A percentile compares a stretch with the other conserved stretches of the same genome.
phyloP scores from a whole-genome alignment of 169 alveolate genomes.

The Eimeria praecox region DNA sequence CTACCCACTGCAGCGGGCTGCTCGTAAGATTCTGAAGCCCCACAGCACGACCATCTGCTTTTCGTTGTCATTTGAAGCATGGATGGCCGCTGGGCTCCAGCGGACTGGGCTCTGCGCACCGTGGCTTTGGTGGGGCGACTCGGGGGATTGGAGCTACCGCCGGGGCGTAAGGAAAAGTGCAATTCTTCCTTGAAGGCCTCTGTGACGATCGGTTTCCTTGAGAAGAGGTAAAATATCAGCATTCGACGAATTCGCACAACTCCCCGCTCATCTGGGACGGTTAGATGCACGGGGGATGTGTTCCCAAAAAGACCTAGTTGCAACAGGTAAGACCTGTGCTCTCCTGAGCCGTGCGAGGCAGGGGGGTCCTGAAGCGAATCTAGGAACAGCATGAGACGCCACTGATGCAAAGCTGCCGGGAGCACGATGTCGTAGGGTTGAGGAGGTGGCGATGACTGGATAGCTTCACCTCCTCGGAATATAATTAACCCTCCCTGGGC shows the following conservation, averaged over 20 bases:
- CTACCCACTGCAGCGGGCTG: constrained; percentile 77
- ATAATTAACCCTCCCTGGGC: constrained; percentile 65
- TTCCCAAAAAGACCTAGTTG: constrained; percentile 55
- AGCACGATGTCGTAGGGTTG: constrained; percentile 45
- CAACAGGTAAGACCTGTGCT: constrained; percentile 12
- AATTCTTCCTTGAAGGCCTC: constrained; percentile 60
- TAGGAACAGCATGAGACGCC: constrained; percentile 84
- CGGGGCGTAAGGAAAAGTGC: constrained; percentile 41
- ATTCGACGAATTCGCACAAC: constrained; percentile 76
- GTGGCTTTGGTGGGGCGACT: background rate
- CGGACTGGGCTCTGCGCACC: constrained; percentile 31
- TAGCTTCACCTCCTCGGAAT: constrained; percentile 80
- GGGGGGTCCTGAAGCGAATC: constrained; percentile 79
- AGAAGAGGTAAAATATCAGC: constrained; percentile 75
- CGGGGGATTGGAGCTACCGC: background rate
- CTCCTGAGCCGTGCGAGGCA: background rate
- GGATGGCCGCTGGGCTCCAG: constrained; percentile 29
- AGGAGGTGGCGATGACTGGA: constrained; percentile 58
- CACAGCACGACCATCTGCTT: background rate
- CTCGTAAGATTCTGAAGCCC: constrained; percentile 17
- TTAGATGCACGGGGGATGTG: constrained; percentile 66
- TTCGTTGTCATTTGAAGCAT: background rate
- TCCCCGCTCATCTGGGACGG: constrained; percentile 60
- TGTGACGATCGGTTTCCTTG: constrained; percentile 33
- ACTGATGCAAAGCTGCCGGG: constrained; percentile 82